Evolutionary conservation across 192 early-diverging fungal genomes (phyloP).

Genomic region (Mortierella alpina): DNA sequence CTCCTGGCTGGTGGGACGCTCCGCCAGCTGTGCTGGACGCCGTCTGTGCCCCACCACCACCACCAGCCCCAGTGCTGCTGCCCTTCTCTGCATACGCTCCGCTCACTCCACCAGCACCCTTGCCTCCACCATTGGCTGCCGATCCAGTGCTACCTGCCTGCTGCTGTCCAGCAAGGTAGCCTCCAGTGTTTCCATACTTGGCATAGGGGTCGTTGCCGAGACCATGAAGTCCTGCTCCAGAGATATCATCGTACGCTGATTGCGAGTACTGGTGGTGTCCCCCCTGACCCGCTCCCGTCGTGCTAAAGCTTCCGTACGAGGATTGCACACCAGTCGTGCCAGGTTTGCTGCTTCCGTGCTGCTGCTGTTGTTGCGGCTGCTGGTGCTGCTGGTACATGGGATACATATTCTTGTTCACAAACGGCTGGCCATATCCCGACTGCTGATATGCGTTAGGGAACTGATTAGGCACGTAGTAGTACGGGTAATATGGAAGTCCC

Average conservation of each 20-base stretch:
- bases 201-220: slow-evolving; percentile 38
- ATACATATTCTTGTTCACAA: slow-evolving; percentile 91
- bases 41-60: slow-evolving; percentile 26
- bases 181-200: slow-evolving; percentile 46
- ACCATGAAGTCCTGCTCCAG: slow-evolving; percentile 46
- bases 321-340: slow-evolving; percentile 42
- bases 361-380: slow-evolving; percentile 53
- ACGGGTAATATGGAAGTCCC: slow-evolving; percentile 81
- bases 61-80: background rate
- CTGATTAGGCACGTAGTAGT: slow-evolving; percentile 88
- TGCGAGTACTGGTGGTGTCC: slow-evolving; percentile 52
- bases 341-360: slow-evolving; percentile 58
- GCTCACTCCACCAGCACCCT: slow-evolving; percentile 6
- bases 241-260: slow-evolving; percentile 48
- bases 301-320: slow-evolving; percentile 50
- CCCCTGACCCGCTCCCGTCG: slow-evolving; percentile 36
- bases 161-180: slow-evolving; percentile 50
- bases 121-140: slow-evolving; percentile 17
- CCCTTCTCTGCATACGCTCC: slow-evolving; percentile 12
- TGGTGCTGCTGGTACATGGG: slow-evolving; percentile 76
- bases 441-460: slow-evolving; percentile 85
- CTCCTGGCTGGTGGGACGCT: slow-evolving; percentile 39
- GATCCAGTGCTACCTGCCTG: slow-evolving; percentile 18
- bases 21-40: slow-evolving; percentile 14
- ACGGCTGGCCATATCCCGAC: slow-evolving; percentile 89